Base-by-base conservation (phyloP, 2,329 filamentous ascomycete species). In the Colletotrichum tanaceti region DNA sequence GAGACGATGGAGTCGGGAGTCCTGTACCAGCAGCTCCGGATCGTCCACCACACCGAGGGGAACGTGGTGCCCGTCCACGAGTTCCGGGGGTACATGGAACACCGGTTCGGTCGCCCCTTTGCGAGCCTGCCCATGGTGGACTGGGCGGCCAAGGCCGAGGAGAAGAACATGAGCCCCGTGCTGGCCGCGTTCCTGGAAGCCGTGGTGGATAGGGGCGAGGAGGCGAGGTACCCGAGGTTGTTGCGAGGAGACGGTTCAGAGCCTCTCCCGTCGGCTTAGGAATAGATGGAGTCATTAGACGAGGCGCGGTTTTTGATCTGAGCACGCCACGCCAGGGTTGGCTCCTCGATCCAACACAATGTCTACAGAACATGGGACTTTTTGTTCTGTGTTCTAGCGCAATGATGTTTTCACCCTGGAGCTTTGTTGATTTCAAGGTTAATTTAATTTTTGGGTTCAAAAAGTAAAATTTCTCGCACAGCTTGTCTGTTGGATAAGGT, bases 171-270 rank as follows among this genome's bases (percentile, higher is more conserved):
- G 61, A 64, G 61, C 20, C 52, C 61, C 2, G 44, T 58, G 11
- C 16, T 64, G 35, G 53, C 53, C 3, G 61, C 61, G 20, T 64
- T 64, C n/a, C n/a, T 64, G 13, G 61, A 58, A 32, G 61, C 61
- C 16, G 44, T 63, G 13, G 44, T 35, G 9, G 43, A 58, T 13
- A 47, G 53, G 20, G 35, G 44, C 2, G 53, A 58, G 7, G 61
- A 63, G 16, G 61, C 61, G 13, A 43, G 53, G 1, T 63, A 58
- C 24, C 61, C 53, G 13, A 63, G 44, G 14, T 39, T 63, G 22
- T 20, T 63, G 22, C 47, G 39, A 13, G 59, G 24, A 18, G 13
- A 18, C 41, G 16, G 6, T 32, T 32, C 28, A 0, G 28, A 32
- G 28, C 28, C 28, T 9, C 28, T 9, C 9, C 7, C 28, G 7